Evolutionary conservation across 345 rosid genomes (phyloP), one percentile per base, ranked within the genome.

Genomic region (Excoecaria agallocha): DNA sequence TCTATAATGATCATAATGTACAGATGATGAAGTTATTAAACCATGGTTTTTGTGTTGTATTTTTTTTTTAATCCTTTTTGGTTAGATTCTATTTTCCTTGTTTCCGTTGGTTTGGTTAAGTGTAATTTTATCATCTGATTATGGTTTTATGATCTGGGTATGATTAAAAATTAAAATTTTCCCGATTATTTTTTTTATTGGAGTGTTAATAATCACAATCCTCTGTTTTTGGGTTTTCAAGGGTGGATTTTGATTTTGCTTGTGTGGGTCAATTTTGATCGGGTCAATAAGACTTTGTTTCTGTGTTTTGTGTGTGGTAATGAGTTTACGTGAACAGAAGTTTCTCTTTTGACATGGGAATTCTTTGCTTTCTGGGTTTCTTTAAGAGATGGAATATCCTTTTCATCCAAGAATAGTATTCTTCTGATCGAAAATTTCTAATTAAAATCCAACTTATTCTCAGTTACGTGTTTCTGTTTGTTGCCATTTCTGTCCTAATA

Each of bases 271-370:
- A 43, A 13, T 51, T 57, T 78, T 80, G 69, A 79, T 82, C 77
- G 56, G 79, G 82, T 82, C 81, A 78, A 68, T 45, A 48, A 49
- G 76, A 50, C 59, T 50, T 25, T 30, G 30, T 43, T 12, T 43
- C 58, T 74, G 64, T 45, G 56, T 59, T 72, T 73, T 67, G 64
- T 71, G 66, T 76, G 67, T 76, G 57, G 24, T 50, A 69, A 30
- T 52, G 83, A 78, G 87, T 70, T 85, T 84, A 78, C 87, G 86
- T 87, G 84, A 82, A 75, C 72, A 79, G 72, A 45, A 82, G 67
- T 73, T 75, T 74, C 74, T 79, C 81, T 76, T 76, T 70, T 81
- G 66, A 71, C 79, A 25, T 17, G 55, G 73, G 68, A 82, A 82
- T 81, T 74, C 81, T 56, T 85, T 83, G 81, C 79, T 78, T 83